Base-by-base conservation (phyloP, 169 alveolate genomes). In the Theileria equi region DNA sequence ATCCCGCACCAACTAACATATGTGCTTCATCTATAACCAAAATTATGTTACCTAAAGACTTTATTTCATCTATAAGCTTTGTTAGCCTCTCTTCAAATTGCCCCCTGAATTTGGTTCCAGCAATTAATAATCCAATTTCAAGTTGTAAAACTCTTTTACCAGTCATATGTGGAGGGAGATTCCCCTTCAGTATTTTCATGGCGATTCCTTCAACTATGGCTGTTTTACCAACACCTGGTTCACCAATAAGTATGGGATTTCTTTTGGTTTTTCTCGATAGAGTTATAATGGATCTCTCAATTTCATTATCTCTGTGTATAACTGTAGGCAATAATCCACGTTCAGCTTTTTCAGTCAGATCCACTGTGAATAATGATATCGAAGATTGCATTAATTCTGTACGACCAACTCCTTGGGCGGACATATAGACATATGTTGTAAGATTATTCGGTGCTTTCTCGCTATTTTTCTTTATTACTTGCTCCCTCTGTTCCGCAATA, bases 81-180 rank as follows among this genome's bases (percentile, higher is more conserved):
- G 91, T 89, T 40, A 92, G 78, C 17, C 95, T 80, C 72, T 90
- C 97, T 65, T 92, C 97, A 65, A 92, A 92, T 50, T 91, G 95
- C 4, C 97, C 97, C 40, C 97, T 62, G 82, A 89, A 92, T 59
- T 89, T 87, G 35, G 96, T 79, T 4, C 96, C 96, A 13, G 96
- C 89, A 11, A 91, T 88, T 21, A 86, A 41, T 38, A 81, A 68
- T 4, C 90, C 90, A 36, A 86, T 43, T 34, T 81, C 84, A n/a
- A 86, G 74, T 45, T 65, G 79, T 19, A 53, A 40, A 10, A 76
- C 17, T 25, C 80, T 29, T 43, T 76, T 76, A 28, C 52, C 29
- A 16, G 34, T 13, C 65, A 65, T 25, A 19, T 44, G 35, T 3
- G 67, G 70, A 49, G 36, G 28, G 1, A 47, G 17, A 25, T 17